Conservation (phyloP, 306 rosid genomes). For the Acacia confusa region DNA sequence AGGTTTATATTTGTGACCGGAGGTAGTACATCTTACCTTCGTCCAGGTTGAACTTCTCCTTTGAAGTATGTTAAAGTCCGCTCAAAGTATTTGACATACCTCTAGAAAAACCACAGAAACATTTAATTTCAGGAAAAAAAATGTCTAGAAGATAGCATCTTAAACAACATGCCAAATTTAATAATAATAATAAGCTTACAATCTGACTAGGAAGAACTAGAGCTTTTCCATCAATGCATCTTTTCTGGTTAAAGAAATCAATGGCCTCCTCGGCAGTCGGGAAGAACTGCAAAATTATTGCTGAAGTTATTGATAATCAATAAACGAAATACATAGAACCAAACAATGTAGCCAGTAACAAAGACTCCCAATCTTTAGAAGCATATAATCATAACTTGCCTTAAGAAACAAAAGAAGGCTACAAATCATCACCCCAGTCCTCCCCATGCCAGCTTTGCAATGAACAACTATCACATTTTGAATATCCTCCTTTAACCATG, state of each 20-base stretch:
- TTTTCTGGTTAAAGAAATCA: constrained; percentile 76
- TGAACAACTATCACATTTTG: constrained; percentile 94
- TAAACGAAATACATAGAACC: constrained; percentile 1
- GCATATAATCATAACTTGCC: constrained; percentile 46
- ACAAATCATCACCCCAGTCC: constrained; percentile 96
- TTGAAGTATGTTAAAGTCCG: constrained; percentile 61
- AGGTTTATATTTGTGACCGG: background rate
- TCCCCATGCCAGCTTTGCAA: constrained; percentile 98
- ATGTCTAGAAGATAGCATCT: constrained; percentile 20
- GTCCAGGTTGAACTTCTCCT: constrained; percentile 72
- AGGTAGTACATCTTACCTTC: constrained; percentile 59
- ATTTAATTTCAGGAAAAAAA: constrained; percentile 35
- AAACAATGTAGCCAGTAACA: constrained; percentile 14
- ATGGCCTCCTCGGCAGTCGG: constrained; percentile 84
- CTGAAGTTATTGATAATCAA: constrained; percentile 25
- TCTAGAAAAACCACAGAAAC: constrained; percentile 49
- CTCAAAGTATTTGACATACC: constrained; percentile 85
- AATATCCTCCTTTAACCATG: constrained; percentile 95
- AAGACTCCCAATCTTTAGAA: constrained; percentile 20
- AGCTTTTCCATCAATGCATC: constrained; percentile 94
- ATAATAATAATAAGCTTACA: constrained; percentile 48
- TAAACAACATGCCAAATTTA: constrained; percentile 11
- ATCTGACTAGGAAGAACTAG: constrained; percentile 92
- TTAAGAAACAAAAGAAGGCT: constrained; percentile 88
- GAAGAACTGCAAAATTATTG: constrained; percentile 66